Evolutionary conservation across 23 red algal genomes (phyloP).

Genomic region (Gracilaria gracilis): DNA sequence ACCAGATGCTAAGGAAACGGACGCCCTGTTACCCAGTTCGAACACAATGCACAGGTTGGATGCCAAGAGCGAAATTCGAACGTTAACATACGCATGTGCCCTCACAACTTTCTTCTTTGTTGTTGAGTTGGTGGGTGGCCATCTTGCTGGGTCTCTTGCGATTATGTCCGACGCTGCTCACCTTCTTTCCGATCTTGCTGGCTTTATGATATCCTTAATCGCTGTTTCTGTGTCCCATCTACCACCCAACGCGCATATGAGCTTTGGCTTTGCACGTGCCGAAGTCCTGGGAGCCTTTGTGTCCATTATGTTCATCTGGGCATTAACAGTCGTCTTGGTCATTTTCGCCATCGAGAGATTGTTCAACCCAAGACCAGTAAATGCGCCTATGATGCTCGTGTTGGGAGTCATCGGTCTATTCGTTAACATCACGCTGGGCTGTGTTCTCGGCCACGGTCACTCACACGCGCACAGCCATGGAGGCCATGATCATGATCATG

Average conservation of each 20-base stretch:
- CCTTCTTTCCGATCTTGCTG: slow-evolving; percentile 95
- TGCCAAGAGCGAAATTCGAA: slow-evolving; percentile 49
- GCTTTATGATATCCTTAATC: slow-evolving; percentile 90
- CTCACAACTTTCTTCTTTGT: slow-evolving; percentile 91
- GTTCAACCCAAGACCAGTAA: slow-evolving; percentile 76
- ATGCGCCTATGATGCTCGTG: slow-evolving; percentile 87
- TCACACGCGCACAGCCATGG: slow-evolving; percentile 53
- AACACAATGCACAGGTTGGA: not conserved
- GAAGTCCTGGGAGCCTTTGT: slow-evolving; percentile 96
- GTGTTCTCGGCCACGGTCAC: slow-evolving; percentile 71
- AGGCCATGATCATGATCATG: slow-evolving; percentile 43
- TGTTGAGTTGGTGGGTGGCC: slow-evolving; percentile 91
- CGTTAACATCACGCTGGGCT: slow-evolving; percentile 85
- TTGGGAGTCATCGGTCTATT: slow-evolving; percentile 84
- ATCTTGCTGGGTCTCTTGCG: slow-evolving; percentile 86
- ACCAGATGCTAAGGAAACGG: not conserved
- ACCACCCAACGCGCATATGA: slow-evolving; percentile 68
- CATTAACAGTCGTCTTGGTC: slow-evolving; percentile 74
- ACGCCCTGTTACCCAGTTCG: not conserved
- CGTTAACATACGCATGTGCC: slow-evolving; percentile 66
- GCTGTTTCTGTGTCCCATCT: slow-evolving; percentile 77
- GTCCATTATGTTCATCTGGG: slow-evolving; percentile 93
- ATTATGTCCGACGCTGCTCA: slow-evolving; percentile 98
- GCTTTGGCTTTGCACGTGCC: slow-evolving; percentile 91
- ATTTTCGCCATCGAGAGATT: slow-evolving; percentile 65